phyloP scores from a whole-genome alignment of 2,329 filamentous ascomycete species.

The Elsinoe necatrix region DNA sequence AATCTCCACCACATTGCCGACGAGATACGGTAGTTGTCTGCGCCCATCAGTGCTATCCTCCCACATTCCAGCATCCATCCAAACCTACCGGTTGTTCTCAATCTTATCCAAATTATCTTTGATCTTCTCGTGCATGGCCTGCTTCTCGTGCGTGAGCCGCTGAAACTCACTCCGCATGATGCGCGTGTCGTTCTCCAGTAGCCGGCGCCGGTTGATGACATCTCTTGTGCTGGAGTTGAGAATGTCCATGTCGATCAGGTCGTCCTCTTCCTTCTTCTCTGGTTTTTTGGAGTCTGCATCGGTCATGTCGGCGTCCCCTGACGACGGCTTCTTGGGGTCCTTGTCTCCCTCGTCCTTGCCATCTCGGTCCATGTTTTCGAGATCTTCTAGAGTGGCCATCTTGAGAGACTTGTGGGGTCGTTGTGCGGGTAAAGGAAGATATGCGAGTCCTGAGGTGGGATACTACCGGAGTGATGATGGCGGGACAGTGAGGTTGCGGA shows the following conservation, averaged over 20 bases:
- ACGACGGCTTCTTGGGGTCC: slow-evolving; percentile 46
- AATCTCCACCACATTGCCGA: slow-evolving; percentile 96
- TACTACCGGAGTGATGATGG: neutral
- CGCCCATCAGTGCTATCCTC: neutral
- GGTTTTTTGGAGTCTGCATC: slow-evolving; percentile 55
- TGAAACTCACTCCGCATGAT: slow-evolving; percentile 99
- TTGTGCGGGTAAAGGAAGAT: neutral
- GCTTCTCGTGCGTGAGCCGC: slow-evolving; percentile 88
- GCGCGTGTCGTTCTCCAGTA: slow-evolving; percentile 93
- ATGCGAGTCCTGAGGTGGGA: neutral
- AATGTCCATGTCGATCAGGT: slow-evolving; percentile 87
- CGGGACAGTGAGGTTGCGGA: neutral
- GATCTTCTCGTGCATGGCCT: slow-evolving; percentile 95
- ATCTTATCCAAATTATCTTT: slow-evolving; percentile 99
- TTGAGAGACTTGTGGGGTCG: slow-evolving; percentile 9
- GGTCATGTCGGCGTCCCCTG: slow-evolving; percentile 82
- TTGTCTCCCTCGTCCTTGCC: slow-evolving; percentile 50
- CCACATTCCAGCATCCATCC: slow-evolving; percentile 8
- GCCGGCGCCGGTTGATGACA: slow-evolving; percentile 79
- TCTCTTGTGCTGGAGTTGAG: slow-evolving; percentile 88
- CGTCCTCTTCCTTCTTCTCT: slow-evolving; percentile 60
- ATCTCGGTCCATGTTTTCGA: slow-evolving; percentile 78
- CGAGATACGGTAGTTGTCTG: slow-evolving; percentile 94
- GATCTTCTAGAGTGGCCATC: slow-evolving; percentile 89
- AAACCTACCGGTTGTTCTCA: slow-evolving; percentile 82